Evolutionary conservation across 148 eudicot genomes (phyloP), one percentile per base, ranked within the genome.

Genomic region (Rheum nobile): DNA sequence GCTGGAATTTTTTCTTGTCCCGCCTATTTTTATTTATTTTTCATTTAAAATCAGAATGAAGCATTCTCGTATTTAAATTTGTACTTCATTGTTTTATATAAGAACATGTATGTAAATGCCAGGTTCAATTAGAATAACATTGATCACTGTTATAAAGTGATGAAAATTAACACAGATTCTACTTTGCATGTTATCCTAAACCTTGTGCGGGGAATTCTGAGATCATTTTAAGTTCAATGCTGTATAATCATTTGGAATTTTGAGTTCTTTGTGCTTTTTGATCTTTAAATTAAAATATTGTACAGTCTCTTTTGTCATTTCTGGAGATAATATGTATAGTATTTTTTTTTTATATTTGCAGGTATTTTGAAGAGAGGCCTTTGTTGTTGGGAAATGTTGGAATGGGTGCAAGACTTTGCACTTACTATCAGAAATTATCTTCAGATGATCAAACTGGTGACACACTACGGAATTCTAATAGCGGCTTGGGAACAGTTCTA

Each of bases 361-460:
- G 99, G 84, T 95, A 95, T 63, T 95, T 93, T 80, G 99, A 95
- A 80, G 99, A 91, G 87, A 90, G 99, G 79, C 99, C 99, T 84
- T 81, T 88, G 59, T 88, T 95, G 61, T 81, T 95, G 72, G 96
- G 99, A 57, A 95, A 95, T 80, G 80, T 76, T 73, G 99, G 99
- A 72, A 95, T 95, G 99, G 97, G 97, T 79, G 99, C 99, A 61
- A 88, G 97, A 81, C 80, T 95, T 41, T 91, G 96, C 81, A 90
- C 97, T 71, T 91, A 91, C 83, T 95, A 95, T 84, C 99, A 91
- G 78, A 95, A 95, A 82, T 81, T 89, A 65, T 72, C 89, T 34
- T 83, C 92, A 26, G 87, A 84, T 81, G 99, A 91, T 84, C 99
- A 95, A 83, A 86, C 78, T 75, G 97, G 88, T 19, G 83, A 80